Base-by-base conservation (phyloP, 345 rosid species). In the Kandelia obovata region DNA sequence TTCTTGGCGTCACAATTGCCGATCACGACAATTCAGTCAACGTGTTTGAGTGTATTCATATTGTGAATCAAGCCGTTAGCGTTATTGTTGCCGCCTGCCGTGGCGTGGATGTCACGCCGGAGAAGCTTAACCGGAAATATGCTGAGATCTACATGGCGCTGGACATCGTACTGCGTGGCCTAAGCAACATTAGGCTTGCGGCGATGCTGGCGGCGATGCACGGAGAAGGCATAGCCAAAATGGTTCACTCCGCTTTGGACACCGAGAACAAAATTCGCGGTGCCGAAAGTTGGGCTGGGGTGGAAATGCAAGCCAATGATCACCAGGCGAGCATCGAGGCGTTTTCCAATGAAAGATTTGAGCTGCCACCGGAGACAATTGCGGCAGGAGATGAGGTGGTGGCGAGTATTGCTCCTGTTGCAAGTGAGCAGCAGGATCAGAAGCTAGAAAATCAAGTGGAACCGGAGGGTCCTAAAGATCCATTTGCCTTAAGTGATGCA, bases 91-190 rank as follows among this genome's bases (percentile, higher is more conserved):
- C 99, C 5, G 98, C 98, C 47, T 95, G 99, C 78, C 96, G 98
- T n/a, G 99, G 99, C 53, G 97, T 95, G 5, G 99, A 90, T 26
- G 99, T 95, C 47, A 92, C 96, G n/a, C 97, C 98, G 5, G 99
- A 92, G 80, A 95, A 95, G 84, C 88, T 95, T 47, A 83, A 81
- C 70, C 78, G 94, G 32, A 95, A 90, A 67, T 95, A 95, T 65
- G 97, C 98, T 2, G 99, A 95, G 88, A 86, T 89, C 66, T 95
- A 95, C 75, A 95, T 95, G 98, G 99, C 99, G 8, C 81, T 95
- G 25, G 98, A 95, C 58, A 95, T 95, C 25, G 99, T 95, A 25
- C 79, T 95, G 23, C 93, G 97, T 2, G 98, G 99, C 11, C 98
- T 88, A 31, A 92, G 98, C 73, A 82, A 80, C 72, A 92, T 95